A percentile compares a stretch with the other conserved stretches of the same genome.
phyloP scores from a whole-genome alignment of 805 yeast genomes.

The Kodamaea laetipori region DNA sequence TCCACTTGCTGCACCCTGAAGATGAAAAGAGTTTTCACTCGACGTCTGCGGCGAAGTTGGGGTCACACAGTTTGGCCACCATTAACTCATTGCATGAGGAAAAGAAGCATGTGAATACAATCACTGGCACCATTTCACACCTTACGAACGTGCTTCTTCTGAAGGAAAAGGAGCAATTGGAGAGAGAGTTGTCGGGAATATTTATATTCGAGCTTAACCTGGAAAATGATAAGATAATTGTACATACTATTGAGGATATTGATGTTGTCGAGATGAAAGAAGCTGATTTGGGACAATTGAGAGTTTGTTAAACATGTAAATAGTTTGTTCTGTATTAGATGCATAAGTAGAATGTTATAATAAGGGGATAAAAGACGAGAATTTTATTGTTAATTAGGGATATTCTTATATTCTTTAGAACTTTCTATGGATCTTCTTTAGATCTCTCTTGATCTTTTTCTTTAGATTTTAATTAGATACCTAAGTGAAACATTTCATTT shows the following conservation, averaged over 20 bases:
- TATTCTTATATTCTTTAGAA: too few relatives aligned
- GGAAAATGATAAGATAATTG: slow-evolving; percentile 54
- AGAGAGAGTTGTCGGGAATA: slow-evolving; percentile 53
- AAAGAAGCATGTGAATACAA: slow-evolving; percentile 1
- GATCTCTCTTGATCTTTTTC: too few relatives aligned
- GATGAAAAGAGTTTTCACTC: slow-evolving; percentile 21
- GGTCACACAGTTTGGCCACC: slow-evolving; percentile 11
- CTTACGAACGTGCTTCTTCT: slow-evolving; percentile 4
- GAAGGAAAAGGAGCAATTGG: slow-evolving; percentile 23
- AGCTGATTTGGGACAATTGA: slow-evolving; percentile 27
- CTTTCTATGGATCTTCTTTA: too few relatives aligned
- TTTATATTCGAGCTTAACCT: slow-evolving; percentile 67
- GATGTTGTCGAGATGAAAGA: slow-evolving; percentile 53
- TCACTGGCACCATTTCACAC: background rate
- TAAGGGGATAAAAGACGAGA: too few relatives aligned
- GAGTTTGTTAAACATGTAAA: slow-evolving; percentile 26
- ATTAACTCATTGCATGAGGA: slow-evolving; percentile 3
- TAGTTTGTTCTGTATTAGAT: background rate
- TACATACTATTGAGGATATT: slow-evolving; percentile 68
- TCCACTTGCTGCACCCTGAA: slow-evolving; percentile 37
- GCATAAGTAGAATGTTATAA: too few relatives aligned
- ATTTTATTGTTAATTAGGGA: too few relatives aligned
- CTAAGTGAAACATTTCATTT: too few relatives aligned
- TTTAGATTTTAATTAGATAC: too few relatives aligned
- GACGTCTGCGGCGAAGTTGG: slow-evolving; percentile 40